These are phyloP conservation scores for Dictyostelium capitatum DNA, from an alignment of 78 protist genomes.

Conservation along the genomic window DNA sequence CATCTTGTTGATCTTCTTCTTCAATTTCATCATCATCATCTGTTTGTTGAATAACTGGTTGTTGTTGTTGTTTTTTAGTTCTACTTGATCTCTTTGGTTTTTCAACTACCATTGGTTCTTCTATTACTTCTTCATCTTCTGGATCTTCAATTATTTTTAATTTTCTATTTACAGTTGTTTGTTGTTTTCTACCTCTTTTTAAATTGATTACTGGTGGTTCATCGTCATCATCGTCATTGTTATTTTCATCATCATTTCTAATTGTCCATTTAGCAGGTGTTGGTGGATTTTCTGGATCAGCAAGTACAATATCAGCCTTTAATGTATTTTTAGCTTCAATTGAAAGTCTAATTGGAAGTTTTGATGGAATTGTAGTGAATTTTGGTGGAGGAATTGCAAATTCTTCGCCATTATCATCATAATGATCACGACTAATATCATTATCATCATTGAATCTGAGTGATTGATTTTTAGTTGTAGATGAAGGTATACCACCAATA, in stretches of 20 bases:
- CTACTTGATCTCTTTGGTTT: neutral
- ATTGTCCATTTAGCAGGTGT: neutral
- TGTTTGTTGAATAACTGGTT: neutral
- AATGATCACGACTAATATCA: neutral
- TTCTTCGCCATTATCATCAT: too few species aligned
- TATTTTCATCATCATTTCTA: neutral
- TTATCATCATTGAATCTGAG: neutral
- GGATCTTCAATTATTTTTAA: neutral
- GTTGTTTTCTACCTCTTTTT: conserved; percentile 26
- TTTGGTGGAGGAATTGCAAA: neutral
- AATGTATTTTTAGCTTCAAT: conserved; percentile 3
- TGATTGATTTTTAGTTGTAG: neutral
- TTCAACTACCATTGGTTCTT: neutral
- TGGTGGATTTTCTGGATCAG: neutral
- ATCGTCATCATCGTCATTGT: neutral
- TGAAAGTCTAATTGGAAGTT: neutral
- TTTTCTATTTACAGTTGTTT: conserved; percentile 4
- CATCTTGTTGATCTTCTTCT: neutral
- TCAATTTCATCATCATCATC: neutral
- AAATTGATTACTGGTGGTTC: neutral
- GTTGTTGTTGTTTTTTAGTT: neutral
- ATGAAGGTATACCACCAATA: conserved; percentile 9
- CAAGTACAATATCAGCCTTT: neutral
- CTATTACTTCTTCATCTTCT: neutral
- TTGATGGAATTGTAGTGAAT: conserved; percentile 2